A percentile compares a stretch with the other conserved stretches of the same genome.
Evolutionary conservation across 331 rosid species (phyloP).

Genomic region (Quercus tomentella): DNA sequence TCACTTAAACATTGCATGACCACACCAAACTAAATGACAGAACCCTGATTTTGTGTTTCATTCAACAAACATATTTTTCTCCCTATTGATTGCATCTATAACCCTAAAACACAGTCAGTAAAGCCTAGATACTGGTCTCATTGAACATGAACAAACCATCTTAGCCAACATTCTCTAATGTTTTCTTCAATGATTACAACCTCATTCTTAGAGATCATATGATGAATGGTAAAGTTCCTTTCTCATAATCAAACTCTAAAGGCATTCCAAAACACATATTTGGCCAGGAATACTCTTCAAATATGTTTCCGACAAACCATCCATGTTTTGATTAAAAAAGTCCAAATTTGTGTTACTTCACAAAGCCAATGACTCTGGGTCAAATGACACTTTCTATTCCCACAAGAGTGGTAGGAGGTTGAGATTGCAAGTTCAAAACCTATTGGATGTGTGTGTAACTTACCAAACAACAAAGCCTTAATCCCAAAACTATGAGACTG

Average conservation of each 20-base stretch:
- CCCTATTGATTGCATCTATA: background rate
- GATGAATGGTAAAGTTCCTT: background rate
- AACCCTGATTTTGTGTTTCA: no score
- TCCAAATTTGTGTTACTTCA: no score
- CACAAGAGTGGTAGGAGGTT: no score
- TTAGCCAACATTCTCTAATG: background rate
- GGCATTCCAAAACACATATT: background rate
- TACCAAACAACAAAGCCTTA: background rate
- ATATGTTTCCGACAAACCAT: background rate
- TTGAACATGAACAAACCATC: background rate
- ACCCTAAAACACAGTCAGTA: background rate
- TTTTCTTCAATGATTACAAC: background rate
- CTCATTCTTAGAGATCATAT: background rate
- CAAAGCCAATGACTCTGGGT: background rate
- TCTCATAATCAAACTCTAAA: background rate
- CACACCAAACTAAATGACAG: background rate
- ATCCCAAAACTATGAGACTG: background rate
- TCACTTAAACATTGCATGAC: background rate
- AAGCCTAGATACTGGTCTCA: background rate
- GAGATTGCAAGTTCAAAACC: no score
- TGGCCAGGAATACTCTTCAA: background rate
- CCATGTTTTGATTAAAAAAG: no score
- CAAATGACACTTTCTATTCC: no score
- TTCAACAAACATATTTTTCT: constrained; percentile 1
- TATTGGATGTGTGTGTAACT: background rate